Evolutionary conservation across 192 early-diverging fungal genomes (phyloP).

Genomic region (Borealophlyctis nickersoniae): DNA sequence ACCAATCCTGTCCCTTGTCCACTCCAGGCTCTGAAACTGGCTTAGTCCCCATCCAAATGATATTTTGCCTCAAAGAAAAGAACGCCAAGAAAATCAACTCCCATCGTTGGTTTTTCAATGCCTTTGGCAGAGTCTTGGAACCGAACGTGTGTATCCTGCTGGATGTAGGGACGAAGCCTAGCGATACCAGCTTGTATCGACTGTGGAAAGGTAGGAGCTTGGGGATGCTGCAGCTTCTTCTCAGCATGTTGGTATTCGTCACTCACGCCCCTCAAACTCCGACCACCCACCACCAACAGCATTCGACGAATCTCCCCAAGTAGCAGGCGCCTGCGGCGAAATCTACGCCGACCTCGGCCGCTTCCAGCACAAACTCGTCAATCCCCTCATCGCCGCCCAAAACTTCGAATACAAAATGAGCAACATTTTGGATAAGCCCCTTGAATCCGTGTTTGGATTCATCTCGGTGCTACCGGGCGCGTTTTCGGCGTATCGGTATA

Average conservation of each 20-base stretch:
- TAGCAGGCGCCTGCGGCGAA: constrained; percentile 83
- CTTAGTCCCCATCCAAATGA: constrained; percentile 60
- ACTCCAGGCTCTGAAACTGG: background rate
- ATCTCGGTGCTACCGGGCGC: constrained; percentile 92
- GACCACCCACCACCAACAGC: constrained; percentile 47
- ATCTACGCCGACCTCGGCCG: constrained; percentile 67
- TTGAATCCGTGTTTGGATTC: constrained; percentile 89
- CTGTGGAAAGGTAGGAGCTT: constrained; percentile 60
- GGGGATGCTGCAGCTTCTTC: background rate
- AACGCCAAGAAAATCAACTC: constrained; percentile 70
- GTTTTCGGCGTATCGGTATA: constrained; percentile 77
- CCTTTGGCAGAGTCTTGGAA: constrained; percentile 47
- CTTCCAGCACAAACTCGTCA: constrained; percentile 57
- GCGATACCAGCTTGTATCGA: constrained; percentile 64
- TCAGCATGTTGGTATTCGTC: background rate
- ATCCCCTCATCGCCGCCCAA: constrained; percentile 77
- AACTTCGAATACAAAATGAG: constrained; percentile 67
- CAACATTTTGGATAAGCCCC: constrained; percentile 75
- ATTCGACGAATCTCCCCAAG: constrained; percentile 68
- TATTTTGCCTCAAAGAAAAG: constrained; percentile 78
- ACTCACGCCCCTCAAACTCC: background rate
- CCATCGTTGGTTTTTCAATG: constrained; percentile 70
- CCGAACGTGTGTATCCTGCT: constrained; percentile 52
- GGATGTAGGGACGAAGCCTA: constrained; percentile 80
- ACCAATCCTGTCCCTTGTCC: too few species aligned